Evolutionary conservation across 2,329 filamentous ascomycete genomes (phyloP), one percentile per base, ranked within the genome.

Genomic region (Apiospora phragmitis): DNA sequence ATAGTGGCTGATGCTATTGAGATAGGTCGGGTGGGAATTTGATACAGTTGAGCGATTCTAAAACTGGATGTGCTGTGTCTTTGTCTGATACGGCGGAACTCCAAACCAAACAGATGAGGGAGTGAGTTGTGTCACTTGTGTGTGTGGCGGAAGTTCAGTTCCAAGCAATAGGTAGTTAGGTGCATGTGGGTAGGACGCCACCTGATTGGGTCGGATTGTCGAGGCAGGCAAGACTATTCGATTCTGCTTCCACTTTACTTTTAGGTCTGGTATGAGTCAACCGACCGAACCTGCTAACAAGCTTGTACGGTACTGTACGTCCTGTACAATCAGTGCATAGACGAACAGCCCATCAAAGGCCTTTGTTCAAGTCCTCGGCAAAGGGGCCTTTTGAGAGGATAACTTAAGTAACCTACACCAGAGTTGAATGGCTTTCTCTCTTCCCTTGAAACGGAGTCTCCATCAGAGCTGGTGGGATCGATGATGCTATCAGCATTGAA

Each of bases 211-310:
- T 62, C 29, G 51, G 29, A 59, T 35, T 59, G 51, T 59, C 16
- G 51, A 59, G 51, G 51, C 51, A 59, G 51, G 51, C 51, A 59
- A 26, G 51, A 35, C 51, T 59, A 59, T 59, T 55, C 26, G 49
- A 55, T 55, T 55, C 49, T 55, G 26, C 49, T 55, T 55, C 49
- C 49, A 55, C 49, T 55, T 18, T 55, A 47, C 21, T 47, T n/a
- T 18, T n/a, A 47, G n/a, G 43, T 4, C 14, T 12, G 14, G 41
- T 47, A 32, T 55, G 49, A 55, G 49, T 55, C 49, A 55, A 32
- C 18, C 49, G 21, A 55, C 26, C n/a, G n/a, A n/a, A n/a, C n/a
- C n/a, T n/a, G n/a, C 24, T 26, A 24, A 51, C 47, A 47, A n/a
- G 49, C 14, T 18, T 32, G 49, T 55, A 59, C 26, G 7, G 51